Evolutionary conservation across 2,329 filamentous ascomycete species (phyloP).

Genomic region (Cryphonectria parasitica): DNA sequence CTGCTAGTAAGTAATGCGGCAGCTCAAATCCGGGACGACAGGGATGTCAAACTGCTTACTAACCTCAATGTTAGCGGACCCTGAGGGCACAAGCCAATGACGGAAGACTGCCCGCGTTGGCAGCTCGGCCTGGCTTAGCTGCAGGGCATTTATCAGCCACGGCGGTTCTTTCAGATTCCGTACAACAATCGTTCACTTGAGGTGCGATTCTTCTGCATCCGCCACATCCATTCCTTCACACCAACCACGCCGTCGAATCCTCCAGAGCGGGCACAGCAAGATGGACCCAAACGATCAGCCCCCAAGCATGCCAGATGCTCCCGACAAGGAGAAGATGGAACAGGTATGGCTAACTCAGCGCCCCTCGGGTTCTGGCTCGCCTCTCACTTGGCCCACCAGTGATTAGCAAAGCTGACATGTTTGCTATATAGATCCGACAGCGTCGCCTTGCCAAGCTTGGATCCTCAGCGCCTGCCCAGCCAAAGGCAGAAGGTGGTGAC

Average conservation of each 20-base stretch:
- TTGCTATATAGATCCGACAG: conserved; percentile 47
- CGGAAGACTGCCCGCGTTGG: conserved; percentile 5
- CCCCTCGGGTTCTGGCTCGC: background rate
- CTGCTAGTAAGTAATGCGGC: background rate
- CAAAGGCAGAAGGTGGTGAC: conserved; percentile 33
- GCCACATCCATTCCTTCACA: background rate
- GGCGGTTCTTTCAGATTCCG: background rate
- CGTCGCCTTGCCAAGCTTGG: conserved; percentile 57
- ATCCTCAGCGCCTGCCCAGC: conserved; percentile 37
- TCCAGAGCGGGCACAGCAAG: conserved; percentile 26
- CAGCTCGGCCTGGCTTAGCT: conserved; percentile 3
- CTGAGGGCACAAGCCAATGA: conserved; percentile 13
- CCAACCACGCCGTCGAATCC: background rate
- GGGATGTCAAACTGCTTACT: background rate
- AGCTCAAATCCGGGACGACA: background rate
- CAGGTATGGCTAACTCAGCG: conserved; percentile 43
- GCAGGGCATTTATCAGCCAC: conserved; percentile 27
- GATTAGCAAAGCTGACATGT: background rate
- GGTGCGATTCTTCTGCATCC: conserved; percentile 6
- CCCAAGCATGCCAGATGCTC: conserved; percentile 51
- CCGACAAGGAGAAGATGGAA: conserved; percentile 63
- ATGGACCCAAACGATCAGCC: conserved; percentile 54
- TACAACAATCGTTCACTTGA: conserved; percentile 11
- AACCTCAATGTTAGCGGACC: background rate
- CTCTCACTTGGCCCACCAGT: conserved; percentile 8